Conservation (phyloP, 129 eudicot species). For the Flaveria brownii region DNA sequence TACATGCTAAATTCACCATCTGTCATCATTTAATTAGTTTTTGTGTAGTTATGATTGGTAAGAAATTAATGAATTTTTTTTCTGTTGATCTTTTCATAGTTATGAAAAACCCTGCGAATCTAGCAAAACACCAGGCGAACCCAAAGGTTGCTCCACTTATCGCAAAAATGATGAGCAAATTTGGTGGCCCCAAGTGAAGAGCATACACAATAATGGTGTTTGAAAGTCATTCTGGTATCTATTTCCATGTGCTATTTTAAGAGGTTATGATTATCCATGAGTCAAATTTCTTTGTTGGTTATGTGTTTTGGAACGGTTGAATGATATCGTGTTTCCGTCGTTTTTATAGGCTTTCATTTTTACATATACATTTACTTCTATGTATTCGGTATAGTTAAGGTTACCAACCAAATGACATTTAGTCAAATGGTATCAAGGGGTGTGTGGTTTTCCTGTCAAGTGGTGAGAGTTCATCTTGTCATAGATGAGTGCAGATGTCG, state of each 20-base stretch:
- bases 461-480: too few relatives aligned
- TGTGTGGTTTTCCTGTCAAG: too few relatives aligned
- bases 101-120: conserved; percentile 96
- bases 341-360: background rate
- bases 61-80: background rate
- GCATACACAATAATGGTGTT: background rate
- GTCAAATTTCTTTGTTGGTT: background rate
- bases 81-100: conserved; percentile 40
- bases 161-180: conserved; percentile 91
- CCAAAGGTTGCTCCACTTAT: conserved; percentile 98
- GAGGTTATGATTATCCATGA: background rate
- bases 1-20: background rate
- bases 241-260: background rate
- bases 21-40: background rate
- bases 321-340: background rate
- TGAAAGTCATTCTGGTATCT: background rate
- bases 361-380: background rate
- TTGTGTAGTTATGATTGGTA: background rate
- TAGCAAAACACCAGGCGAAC: conserved; percentile 90
- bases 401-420: background rate
- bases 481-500: too few relatives aligned
- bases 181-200: conserved; percentile 69
- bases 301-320: background rate
- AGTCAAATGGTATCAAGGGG: background rate
- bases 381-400: background rate